Conservation (phyloP, 2,329 filamentous ascomycete species). For the Aureobasidium leucospermi region DNA sequence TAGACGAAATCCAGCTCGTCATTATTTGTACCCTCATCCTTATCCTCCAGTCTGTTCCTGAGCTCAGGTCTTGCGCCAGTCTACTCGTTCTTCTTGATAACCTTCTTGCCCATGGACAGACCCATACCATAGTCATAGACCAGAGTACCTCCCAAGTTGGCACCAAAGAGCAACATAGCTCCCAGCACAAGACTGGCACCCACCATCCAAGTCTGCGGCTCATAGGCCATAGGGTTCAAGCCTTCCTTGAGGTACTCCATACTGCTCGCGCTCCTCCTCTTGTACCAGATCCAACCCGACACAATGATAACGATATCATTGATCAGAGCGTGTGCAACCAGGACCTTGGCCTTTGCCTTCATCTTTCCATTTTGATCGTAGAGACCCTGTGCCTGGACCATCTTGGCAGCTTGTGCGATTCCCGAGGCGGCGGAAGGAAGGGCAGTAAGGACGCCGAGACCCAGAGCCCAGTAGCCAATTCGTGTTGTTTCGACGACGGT, state of each 20-base stretch:
- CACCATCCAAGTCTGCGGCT: constrained; percentile 31
- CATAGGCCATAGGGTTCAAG: constrained; percentile 25
- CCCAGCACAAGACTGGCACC: constrained; percentile 30
- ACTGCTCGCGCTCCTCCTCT: constrained; percentile 24
- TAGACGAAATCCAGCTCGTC: constrained; percentile 1
- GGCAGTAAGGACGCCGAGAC: constrained; percentile 31
- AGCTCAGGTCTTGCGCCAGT: neutral
- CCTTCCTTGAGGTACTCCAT: constrained; percentile 21
- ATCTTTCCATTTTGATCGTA: constrained; percentile 30
- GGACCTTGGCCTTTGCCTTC: constrained; percentile 35
- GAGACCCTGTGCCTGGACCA: constrained; percentile 38
- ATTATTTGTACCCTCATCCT: neutral
- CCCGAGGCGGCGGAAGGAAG: constrained; percentile 29
- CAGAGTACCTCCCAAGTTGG: constrained; percentile 37
- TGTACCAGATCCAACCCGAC: constrained; percentile 38
- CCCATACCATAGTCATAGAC: constrained; percentile 42
- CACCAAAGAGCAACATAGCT: constrained; percentile 31
- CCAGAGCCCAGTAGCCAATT: constrained; percentile 38
- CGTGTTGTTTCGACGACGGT: constrained; percentile 31
- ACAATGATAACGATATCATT: constrained; percentile 36
- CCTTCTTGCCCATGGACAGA: constrained; percentile 24
- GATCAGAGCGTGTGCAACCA: constrained; percentile 35
- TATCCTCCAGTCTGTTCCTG: neutral
- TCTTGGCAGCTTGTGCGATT: constrained; percentile 31
- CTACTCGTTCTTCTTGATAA: constrained; percentile 21